These are phyloP conservation scores for Yarrowia porcina DNA, from an alignment of 805 yeast species.

Conservation along the genomic window DNA sequence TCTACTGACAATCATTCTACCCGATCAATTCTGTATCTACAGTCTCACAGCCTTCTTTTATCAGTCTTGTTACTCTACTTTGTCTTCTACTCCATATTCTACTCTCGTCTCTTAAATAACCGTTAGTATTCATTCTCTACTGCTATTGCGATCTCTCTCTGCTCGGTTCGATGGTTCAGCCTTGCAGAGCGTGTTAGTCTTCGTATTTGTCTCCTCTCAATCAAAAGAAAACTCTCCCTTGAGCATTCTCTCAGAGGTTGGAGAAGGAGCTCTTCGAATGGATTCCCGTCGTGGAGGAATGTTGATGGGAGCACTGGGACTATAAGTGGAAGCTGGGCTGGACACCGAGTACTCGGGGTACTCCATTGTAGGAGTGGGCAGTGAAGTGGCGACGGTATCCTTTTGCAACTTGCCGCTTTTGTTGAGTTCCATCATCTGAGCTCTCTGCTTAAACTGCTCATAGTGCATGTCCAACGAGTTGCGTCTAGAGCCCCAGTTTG, in stretches of 20 bases:
- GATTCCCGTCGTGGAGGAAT: slow-evolving; percentile 14
- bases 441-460: slow-evolving; percentile 23
- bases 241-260: slow-evolving; percentile 16
- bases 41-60: no score
- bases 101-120: no score
- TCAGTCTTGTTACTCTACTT: no score
- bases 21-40: no score
- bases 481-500: slow-evolving; percentile 20
- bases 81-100: no score
- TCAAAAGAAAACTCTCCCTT: slow-evolving; percentile 25
- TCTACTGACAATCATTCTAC: no score
- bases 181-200: background rate
- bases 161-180: slow-evolving; percentile 11
- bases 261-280: slow-evolving; percentile 3
- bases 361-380: slow-evolving; percentile 1
- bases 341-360: slow-evolving; percentile 7
- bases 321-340: background rate
- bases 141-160: background rate
- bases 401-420: background rate
- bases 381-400: background rate
- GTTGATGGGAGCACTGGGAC: slow-evolving; percentile 23
- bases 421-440: slow-evolving; percentile 4
- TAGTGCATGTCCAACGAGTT: slow-evolving; percentile 20
- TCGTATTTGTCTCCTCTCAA: background rate
- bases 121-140: no score